Percentiles rank a stretch among this genome's conserved stretches.
phyloP scores from a whole-genome alignment of 2,329 filamentous ascomycete genomes.

The Microdochium trichocladiopsis region DNA sequence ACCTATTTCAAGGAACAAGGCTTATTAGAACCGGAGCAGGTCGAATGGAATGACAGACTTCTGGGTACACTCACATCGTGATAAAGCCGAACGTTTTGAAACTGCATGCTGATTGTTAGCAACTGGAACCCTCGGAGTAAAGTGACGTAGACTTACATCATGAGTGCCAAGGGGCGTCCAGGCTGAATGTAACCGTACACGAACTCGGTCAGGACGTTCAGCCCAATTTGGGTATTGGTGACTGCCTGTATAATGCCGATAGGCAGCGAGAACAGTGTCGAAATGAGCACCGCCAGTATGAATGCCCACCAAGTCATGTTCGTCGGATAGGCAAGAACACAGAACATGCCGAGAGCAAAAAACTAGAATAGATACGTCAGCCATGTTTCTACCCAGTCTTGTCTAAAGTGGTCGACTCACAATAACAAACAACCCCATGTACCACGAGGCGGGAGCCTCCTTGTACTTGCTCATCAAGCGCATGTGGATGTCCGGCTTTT shows the following conservation, averaged over 20 bases:
- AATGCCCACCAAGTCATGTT: constrained; percentile 69
- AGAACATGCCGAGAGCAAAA: constrained; percentile 44
- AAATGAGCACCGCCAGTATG: constrained; percentile 56
- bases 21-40: background rate
- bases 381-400: background rate
- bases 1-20: constrained; percentile 32
- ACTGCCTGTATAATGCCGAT: constrained; percentile 64
- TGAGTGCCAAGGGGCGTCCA: constrained; percentile 63
- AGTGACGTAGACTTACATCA: constrained; percentile 45
- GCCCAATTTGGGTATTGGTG: constrained; percentile 63
- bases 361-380: constrained; percentile 29
- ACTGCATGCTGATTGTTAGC: constrained; percentile 23
- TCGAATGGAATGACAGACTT: constrained; percentile 5
- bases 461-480: constrained; percentile 56
- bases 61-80: constrained; percentile 40
- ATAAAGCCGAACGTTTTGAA: constrained; percentile 60
- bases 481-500: constrained; percentile 59
- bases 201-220: constrained; percentile 72
- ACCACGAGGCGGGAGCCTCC: constrained; percentile 60
- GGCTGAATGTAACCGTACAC: constrained; percentile 71
- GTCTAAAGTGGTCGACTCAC: constrained; percentile 27
- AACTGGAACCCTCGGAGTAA: background rate
- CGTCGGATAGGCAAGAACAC: constrained; percentile 55
- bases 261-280: constrained; percentile 56
- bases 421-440: constrained; percentile 46